Evolutionary conservation across 208 protist species (phyloP).

Genomic region (Trypanosomatidae sp.): DNA sequence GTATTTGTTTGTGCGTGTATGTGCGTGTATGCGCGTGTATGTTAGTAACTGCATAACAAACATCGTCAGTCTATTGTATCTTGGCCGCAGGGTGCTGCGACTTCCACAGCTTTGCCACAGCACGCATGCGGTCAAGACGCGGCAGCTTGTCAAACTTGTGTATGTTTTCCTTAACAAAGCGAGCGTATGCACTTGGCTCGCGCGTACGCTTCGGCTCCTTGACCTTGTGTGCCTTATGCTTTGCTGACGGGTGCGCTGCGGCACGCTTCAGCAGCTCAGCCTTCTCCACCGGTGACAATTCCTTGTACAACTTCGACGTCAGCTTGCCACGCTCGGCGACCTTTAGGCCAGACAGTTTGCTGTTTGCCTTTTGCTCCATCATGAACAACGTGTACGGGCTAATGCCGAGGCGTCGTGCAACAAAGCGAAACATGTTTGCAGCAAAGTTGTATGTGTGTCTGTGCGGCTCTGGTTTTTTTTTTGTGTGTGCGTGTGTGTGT

Average conservation of each 20-base stretch:
- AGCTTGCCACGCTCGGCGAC: constrained; percentile 52
- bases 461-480: too few species aligned
- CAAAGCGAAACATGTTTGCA: constrained; percentile 57
- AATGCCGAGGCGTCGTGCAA: constrained; percentile 45
- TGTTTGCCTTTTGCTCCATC: constrained; percentile 79
- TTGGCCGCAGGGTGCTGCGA: constrained; percentile 21
- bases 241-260: constrained; percentile 13
- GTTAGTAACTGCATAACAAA: background rate
- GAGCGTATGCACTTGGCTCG: constrained; percentile 28
- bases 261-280: constrained; percentile 48
- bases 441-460: too few species aligned
- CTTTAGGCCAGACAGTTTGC: constrained; percentile 56
- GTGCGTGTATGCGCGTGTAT: background rate
- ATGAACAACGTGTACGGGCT: constrained; percentile 74
- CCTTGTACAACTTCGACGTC: constrained; percentile 72
- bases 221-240: constrained; percentile 5
- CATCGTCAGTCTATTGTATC: background rate
- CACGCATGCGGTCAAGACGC: constrained; percentile 62
- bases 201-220: constrained; percentile 7
- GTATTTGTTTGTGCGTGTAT: too few species aligned
- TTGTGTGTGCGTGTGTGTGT: too few species aligned
- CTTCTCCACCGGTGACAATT: constrained; percentile 33
- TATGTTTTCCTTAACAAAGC: constrained; percentile 75
- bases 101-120: constrained; percentile 80
- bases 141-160: constrained; percentile 58